Percentiles rank a stretch among this genome's conserved stretches.
Evolutionary conservation across 2,329 filamentous ascomycete genomes (phyloP).

Genomic region (Cladosporium sp.): DNA sequence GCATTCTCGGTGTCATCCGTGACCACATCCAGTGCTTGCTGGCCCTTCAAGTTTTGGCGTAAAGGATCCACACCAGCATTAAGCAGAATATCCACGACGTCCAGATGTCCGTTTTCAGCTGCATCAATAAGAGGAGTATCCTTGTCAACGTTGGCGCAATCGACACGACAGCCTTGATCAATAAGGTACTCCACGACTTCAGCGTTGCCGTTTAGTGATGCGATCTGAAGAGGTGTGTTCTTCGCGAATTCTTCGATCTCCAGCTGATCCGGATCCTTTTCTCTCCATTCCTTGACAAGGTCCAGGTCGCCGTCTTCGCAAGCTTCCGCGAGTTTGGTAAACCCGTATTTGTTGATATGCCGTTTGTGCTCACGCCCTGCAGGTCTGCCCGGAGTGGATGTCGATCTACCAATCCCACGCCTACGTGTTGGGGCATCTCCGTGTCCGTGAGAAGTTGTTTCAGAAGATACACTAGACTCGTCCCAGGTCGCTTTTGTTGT

Average conservation of each 20-base stretch:
- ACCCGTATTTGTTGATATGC: conserved; percentile 86
- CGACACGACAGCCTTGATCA: conserved; percentile 77
- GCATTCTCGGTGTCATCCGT: conserved; percentile 77
- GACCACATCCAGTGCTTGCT: conserved; percentile 85
- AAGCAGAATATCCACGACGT: conserved; percentile 81
- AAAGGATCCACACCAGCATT: conserved; percentile 88
- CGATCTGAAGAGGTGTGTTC: conserved; percentile 95
- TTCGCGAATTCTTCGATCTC: conserved; percentile 90
- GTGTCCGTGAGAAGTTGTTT: conserved; percentile 56
- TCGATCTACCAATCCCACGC: conserved; percentile 54
- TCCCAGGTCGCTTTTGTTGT: conserved; percentile 51
- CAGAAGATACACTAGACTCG: conserved; percentile 58
- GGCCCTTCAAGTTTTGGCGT: conserved; percentile 85
- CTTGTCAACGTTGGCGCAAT: conserved; percentile 71
- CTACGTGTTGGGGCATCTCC: conserved; percentile 60
- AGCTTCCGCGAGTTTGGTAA: conserved; percentile 85
- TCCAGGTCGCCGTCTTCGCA: conserved; percentile 85
- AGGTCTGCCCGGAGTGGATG: conserved; percentile 53
- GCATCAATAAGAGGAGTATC: conserved; percentile 95
- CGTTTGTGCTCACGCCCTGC: conserved; percentile 71
- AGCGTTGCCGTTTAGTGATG: conserved; percentile 79
- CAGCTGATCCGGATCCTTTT: conserved; percentile 81
- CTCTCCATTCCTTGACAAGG: conserved; percentile 69
- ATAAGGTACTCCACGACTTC: conserved; percentile 87
- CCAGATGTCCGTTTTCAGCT: conserved; percentile 90